Percentiles rank a stretch among this genome's conserved stretches.
Evolutionary conservation across 176 grass and related monocot species (phyloP).

Genomic region (Canna indica): DNA sequence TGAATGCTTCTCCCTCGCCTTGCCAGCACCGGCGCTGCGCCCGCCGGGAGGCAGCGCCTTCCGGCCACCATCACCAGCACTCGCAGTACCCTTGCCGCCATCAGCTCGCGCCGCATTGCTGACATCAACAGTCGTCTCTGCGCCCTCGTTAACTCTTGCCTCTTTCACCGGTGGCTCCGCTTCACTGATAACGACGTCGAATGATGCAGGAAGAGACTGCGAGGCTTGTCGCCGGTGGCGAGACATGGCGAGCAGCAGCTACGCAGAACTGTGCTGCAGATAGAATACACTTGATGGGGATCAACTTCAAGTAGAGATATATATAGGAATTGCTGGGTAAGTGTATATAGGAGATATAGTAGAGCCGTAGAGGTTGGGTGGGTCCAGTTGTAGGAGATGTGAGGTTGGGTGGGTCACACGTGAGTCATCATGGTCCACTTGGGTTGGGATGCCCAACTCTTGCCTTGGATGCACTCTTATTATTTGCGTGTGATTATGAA

Average conservation of each 20-base stretch:
- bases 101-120: background rate
- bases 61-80: background rate
- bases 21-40: no score
- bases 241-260: background rate
- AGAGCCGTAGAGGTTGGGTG: no score
- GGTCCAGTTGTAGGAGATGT: no score
- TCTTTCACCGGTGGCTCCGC: background rate
- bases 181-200: background rate
- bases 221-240: slow-evolving; percentile 16
- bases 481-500: slow-evolving; percentile 6
- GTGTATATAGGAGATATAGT: slow-evolving; percentile 2
- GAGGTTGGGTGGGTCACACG: no score
- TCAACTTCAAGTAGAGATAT: background rate
- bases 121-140: no score
- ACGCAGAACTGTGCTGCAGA: background rate
- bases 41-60: no score
- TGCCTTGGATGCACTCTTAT: background rate
- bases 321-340: background rate
- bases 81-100: background rate
- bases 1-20: no score
- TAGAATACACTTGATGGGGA: no score
- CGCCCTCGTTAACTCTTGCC: no score
- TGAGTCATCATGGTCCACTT: background rate
- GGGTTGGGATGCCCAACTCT: background rate
- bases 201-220: background rate